These are phyloP conservation scores for Tuber magnatum DNA, from an alignment of 495 filamentous ascomycete species.

Conservation along the genomic window DNA sequence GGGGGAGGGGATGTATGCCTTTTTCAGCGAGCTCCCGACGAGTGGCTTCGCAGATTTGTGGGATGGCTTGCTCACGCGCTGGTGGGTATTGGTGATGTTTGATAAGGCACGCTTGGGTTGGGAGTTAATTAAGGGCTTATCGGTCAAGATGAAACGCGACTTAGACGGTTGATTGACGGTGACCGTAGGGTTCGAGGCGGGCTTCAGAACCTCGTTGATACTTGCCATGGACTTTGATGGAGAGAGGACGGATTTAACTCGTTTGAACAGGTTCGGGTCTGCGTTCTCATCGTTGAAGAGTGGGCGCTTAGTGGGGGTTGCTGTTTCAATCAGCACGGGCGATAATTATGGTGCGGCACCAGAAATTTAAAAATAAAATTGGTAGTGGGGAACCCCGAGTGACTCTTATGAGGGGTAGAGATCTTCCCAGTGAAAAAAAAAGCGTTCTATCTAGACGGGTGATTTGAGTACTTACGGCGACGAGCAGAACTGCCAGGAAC, in stretches of 20 bases:
- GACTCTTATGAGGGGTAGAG: slow-evolving; percentile 13
- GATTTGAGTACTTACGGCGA: slow-evolving; percentile 16
- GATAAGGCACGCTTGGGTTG: slow-evolving; percentile 24
- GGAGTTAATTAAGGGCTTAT: slow-evolving; percentile 11
- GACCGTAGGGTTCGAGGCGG: slow-evolving; percentile 9
- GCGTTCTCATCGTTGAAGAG: slow-evolving; percentile 35
- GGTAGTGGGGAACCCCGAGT: slow-evolving; percentile 15
- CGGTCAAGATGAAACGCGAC: slow-evolving; percentile 30
- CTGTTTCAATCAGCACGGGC: slow-evolving; percentile 19
- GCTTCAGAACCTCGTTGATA: slow-evolving; percentile 11
- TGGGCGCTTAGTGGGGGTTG: slow-evolving; percentile 36
- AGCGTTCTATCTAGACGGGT: background rate
- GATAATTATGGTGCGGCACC: slow-evolving; percentile 21
- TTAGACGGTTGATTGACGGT: slow-evolving; percentile 15
- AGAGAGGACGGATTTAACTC: slow-evolving; percentile 27
- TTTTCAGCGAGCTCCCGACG: slow-evolving; percentile 31
- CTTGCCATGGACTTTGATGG: background rate
- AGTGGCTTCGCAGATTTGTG: slow-evolving; percentile 25
- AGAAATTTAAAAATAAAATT: slow-evolving; percentile 10
- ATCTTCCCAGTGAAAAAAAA: slow-evolving; percentile 3
- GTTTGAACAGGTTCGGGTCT: slow-evolving; percentile 27
- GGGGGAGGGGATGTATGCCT: slow-evolving; percentile 21
- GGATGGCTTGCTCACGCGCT: slow-evolving; percentile 25
- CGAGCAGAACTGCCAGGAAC: slow-evolving; percentile 21
- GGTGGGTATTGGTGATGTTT: slow-evolving; percentile 35